phyloP scores from a whole-genome alignment of 1,284 basidiomycete genomes.

The Leccinum angustisporum region DNA sequence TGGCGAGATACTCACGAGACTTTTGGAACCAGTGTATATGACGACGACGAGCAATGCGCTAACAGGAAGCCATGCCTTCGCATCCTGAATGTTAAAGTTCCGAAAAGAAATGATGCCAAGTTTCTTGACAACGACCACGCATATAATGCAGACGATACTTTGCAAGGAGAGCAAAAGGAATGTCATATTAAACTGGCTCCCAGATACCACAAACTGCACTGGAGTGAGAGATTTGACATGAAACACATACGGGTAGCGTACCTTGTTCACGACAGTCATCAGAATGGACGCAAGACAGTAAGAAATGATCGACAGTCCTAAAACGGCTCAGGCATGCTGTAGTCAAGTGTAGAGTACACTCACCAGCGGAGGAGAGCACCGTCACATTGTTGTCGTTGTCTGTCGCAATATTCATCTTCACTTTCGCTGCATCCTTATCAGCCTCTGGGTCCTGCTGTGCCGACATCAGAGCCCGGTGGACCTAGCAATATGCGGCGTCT shows the following conservation, averaged over 20 bases:
- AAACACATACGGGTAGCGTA: conserved; percentile 34
- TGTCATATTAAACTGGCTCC: conserved; percentile 93
- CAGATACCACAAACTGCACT: conserved; percentile 89
- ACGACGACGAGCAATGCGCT: conserved; percentile 90
- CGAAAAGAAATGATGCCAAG: conserved; percentile 88
- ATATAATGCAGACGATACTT: conserved; percentile 80
- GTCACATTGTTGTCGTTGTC: conserved; percentile 14
- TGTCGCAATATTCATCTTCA: conserved; percentile 32
- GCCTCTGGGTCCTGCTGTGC: conserved; percentile 11
- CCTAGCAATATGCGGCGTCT: background rate
- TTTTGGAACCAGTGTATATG: conserved; percentile 98
- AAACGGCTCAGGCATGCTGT: background rate
- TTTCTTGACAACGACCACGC: conserved; percentile 75
- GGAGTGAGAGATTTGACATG: conserved; percentile 7
- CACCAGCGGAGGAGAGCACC: conserved; percentile 27
- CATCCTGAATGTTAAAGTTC: conserved; percentile 82
- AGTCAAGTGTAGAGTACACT: conserved; percentile 2
- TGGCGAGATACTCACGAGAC: conserved; percentile 63
- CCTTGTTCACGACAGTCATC: conserved; percentile 99
- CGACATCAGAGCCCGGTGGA: conserved; percentile 13
- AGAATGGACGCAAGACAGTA: conserved; percentile 95
- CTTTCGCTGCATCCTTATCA: conserved; percentile 30
- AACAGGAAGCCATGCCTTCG: conserved; percentile 93
- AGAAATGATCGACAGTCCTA: conserved; percentile 78
- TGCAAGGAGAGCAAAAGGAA: conserved; percentile 94